Evolutionary conservation across 2,329 filamentous ascomycete species (phyloP).

Genomic region (Echinosphaeria canescens): DNA sequence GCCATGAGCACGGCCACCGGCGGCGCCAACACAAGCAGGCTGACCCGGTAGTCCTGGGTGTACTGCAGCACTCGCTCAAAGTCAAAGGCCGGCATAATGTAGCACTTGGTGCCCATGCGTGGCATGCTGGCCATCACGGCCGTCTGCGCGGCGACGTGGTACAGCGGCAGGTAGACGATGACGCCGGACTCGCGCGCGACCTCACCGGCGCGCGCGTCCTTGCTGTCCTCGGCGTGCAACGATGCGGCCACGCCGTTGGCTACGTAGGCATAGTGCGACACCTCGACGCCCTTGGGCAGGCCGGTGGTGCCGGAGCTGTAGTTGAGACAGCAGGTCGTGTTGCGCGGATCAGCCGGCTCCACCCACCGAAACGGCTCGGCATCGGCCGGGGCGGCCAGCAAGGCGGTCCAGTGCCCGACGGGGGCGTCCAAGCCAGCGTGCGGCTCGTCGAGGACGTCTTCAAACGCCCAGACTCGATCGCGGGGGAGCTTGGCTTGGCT

Average conservation of each 20-base stretch:
- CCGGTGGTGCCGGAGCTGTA: conserved; percentile 67
- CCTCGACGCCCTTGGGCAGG: conserved; percentile 64
- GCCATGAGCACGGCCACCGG: conserved; percentile 54
- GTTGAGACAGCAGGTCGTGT: conserved; percentile 46
- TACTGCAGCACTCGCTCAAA: conserved; percentile 49
- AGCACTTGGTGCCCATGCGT: conserved; percentile 39
- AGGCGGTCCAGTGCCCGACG: conserved; percentile 40
- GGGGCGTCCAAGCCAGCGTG: conserved; percentile 9
- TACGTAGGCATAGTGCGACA: conserved; percentile 58
- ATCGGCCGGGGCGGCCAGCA: conserved; percentile 23
- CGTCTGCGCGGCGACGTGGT: conserved; percentile 53
- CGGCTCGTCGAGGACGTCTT: conserved; percentile 13
- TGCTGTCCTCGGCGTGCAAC: too few species aligned
- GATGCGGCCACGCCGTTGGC: conserved; percentile 48
- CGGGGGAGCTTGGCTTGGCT: conserved; percentile 27
- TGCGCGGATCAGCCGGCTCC: conserved; percentile 24
- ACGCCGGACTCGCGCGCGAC: too few species aligned
- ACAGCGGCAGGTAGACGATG: conserved; percentile 58
- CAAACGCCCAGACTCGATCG: conserved; percentile 39
- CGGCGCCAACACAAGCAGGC: conserved; percentile 44
- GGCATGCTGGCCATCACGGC: conserved; percentile 40
- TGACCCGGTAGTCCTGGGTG: conserved; percentile 47
- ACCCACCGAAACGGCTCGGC: conserved; percentile 42
- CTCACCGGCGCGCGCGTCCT: too few species aligned
- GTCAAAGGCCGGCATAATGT: conserved; percentile 62